Percentiles rank a stretch among this genome's conserved stretches.
Evolutionary conservation across 345 rosid genomes (phyloP).

Genomic region (Hibiscus syriacus): DNA sequence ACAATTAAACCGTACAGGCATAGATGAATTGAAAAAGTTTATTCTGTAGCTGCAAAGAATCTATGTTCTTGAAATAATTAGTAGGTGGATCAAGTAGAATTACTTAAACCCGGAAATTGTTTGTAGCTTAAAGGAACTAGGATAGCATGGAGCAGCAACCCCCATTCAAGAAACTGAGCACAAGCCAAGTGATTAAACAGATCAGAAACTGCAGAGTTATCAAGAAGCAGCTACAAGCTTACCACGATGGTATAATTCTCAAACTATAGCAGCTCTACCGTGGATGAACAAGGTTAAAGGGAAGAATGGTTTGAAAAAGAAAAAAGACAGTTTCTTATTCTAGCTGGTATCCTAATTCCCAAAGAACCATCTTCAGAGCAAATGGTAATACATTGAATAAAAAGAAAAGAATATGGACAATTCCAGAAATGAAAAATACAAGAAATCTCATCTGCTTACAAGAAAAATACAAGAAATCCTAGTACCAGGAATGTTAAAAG

Average conservation of each 20-base stretch:
- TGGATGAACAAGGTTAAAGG: too few species aligned
- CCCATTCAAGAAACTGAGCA: constrained; percentile 40
- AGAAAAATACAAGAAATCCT: not conserved
- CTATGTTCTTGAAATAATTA: not conserved
- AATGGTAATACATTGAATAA: not conserved
- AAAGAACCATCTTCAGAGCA: not conserved
- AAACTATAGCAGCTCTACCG: constrained; percentile 9
- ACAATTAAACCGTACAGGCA: not conserved
- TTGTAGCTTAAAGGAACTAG: constrained; percentile 44
- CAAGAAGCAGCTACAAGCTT: too few species aligned
- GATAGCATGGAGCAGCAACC: constrained; percentile 33
- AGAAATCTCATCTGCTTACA: too few species aligned
- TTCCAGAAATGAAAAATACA: too few species aligned
- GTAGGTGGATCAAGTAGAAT: not conserved
- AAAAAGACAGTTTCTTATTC: not conserved
- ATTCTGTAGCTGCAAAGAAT: not conserved
- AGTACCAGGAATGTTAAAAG: not conserved
- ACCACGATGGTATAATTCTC: not conserved
- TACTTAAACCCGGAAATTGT: not conserved
- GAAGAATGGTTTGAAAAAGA: not conserved
- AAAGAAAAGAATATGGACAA: not conserved
- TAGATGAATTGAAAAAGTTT: not conserved
- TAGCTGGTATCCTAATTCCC: not conserved
- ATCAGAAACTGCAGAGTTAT: not conserved
- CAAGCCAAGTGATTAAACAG: not conserved